phyloP scores from a whole-genome alignment of 345 rosid species.

The Populus ilicifolia region DNA sequence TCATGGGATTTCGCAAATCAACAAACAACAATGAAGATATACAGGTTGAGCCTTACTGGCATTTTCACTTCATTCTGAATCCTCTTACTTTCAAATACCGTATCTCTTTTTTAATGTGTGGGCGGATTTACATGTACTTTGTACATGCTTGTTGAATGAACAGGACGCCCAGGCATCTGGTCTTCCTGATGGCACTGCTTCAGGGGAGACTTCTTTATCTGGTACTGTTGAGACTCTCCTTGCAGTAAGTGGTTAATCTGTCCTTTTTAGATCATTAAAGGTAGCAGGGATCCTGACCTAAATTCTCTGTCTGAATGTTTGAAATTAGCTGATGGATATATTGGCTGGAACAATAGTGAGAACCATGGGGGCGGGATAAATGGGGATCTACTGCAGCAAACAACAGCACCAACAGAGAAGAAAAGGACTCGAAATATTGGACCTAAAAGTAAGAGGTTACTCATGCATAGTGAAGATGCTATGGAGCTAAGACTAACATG shows the following conservation, averaged over 20 bases:
- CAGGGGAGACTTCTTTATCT: conserved; percentile 48
- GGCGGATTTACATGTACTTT: conserved; percentile 1
- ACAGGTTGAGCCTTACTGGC: conserved; percentile 44
- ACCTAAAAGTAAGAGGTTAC: conserved; percentile 66
- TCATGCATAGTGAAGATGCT: conserved; percentile 62
- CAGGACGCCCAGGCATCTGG: conserved; percentile 47
- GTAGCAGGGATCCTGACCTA: conserved; percentile 32
- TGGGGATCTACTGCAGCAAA: conserved; percentile 36
- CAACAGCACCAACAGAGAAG: conserved; percentile 41
- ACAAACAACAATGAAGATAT: conserved; percentile 38
- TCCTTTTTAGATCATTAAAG: conserved; percentile 35
- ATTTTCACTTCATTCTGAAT: conserved; percentile 1
- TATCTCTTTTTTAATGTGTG: neutral
- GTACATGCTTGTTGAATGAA: conserved; percentile 10
- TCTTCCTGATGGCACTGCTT: conserved; percentile 36
- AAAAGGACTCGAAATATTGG: conserved; percentile 75
- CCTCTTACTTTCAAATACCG: neutral
- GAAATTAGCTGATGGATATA: conserved; percentile 41
- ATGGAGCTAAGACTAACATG: conserved; percentile 75
- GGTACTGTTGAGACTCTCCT: conserved; percentile 43
- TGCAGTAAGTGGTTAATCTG: conserved; percentile 39
- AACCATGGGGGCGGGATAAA: conserved; percentile 33
- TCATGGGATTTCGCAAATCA: conserved; percentile 78
- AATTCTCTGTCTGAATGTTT: conserved; percentile 38
- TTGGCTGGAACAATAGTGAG: conserved; percentile 44